A percentile compares a stretch with the other conserved stretches of the same genome.
Conservation (phyloP, 345 rosid genomes). For the Salix arbutifolia region DNA sequence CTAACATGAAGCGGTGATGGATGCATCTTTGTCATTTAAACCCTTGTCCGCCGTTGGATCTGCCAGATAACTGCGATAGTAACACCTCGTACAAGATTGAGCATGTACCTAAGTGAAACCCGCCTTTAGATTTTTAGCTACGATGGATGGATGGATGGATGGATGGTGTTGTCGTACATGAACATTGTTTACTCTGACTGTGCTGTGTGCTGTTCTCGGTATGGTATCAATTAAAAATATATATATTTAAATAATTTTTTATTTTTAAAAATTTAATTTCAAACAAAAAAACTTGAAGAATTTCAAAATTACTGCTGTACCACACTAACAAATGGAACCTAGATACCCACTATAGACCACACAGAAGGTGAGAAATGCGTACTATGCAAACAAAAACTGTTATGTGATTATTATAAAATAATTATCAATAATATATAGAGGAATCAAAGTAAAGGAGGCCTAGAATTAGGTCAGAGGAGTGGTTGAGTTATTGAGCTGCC, state of each 20-base stretch:
- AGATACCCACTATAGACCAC: slow-evolving; percentile 32
- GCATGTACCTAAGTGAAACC: background rate
- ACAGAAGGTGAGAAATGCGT: slow-evolving; percentile 11
- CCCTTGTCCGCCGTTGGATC: slow-evolving; percentile 26
- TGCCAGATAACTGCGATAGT: slow-evolving; percentile 6
- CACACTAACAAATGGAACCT: too few relatives aligned
- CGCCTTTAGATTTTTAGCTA: slow-evolving; percentile 20
- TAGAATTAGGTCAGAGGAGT: slow-evolving; percentile 79
- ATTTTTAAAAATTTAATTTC: too few relatives aligned
- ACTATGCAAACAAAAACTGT: background rate
- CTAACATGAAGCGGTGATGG: background rate
- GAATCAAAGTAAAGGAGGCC: slow-evolving; percentile 53
- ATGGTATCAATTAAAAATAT: too few relatives aligned
- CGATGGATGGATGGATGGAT: slow-evolving; percentile 26
- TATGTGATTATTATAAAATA: background rate
- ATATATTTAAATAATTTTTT: too few relatives aligned
- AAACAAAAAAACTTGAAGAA: too few relatives aligned
- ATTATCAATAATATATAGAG: slow-evolving; percentile 25
- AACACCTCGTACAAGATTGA: slow-evolving; percentile 28
- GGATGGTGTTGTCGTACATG: slow-evolving; percentile 36
- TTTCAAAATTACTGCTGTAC: too few relatives aligned
- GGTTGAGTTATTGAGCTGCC: slow-evolving; percentile 70
- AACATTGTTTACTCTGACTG: background rate
- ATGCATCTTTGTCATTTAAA: background rate
- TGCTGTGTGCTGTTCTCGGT: background rate